A percentile compares a stretch with the other conserved stretches of the same genome.
Conservation (phyloP, 2,329 filamentous ascomycete species). For the Raffaelea albimanens region DNA sequence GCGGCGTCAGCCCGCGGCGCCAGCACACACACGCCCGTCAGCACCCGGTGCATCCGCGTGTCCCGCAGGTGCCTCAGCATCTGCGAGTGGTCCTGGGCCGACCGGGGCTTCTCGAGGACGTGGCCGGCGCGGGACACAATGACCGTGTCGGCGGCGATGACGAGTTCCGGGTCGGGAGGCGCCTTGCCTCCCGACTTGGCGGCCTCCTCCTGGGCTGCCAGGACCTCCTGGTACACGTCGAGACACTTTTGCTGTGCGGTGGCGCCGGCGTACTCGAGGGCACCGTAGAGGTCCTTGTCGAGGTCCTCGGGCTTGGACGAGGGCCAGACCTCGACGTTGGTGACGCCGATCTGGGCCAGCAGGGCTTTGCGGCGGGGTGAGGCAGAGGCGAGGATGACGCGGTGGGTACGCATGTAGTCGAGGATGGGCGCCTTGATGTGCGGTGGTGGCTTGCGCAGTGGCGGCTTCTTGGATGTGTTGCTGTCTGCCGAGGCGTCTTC, state of each 20-base stretch:
- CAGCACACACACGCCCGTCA: slow-evolving; percentile 78
- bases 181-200: slow-evolving; percentile 12
- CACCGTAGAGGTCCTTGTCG: slow-evolving; percentile 61
- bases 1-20: slow-evolving; percentile 70
- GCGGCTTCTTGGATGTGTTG: slow-evolving; percentile 11
- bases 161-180: slow-evolving; percentile 63
- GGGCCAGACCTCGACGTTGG: slow-evolving; percentile 73
- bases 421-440: slow-evolving; percentile 76
- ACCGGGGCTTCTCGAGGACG: slow-evolving; percentile 86
- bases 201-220: slow-evolving; percentile 23
- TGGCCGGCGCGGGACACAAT: slow-evolving; percentile 67
- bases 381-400: slow-evolving; percentile 82
- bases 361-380: slow-evolving; percentile 79
- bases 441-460: slow-evolving; percentile 41
- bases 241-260: slow-evolving; percentile 80
- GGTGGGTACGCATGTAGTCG: slow-evolving; percentile 62
- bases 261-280: slow-evolving; percentile 83
- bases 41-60: slow-evolving; percentile 67
- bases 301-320: slow-evolving; percentile 80
- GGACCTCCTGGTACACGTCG: slow-evolving; percentile 50
- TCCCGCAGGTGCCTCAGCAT: slow-evolving; percentile 82
- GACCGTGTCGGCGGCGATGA: slow-evolving; percentile 85
- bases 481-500: too few relatives aligned
- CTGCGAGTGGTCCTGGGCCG: slow-evolving; percentile 67
- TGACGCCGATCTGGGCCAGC: slow-evolving; percentile 68